Conservation (phyloP, 73 alveolate species). For the Paramecium sonneborni region DNA sequence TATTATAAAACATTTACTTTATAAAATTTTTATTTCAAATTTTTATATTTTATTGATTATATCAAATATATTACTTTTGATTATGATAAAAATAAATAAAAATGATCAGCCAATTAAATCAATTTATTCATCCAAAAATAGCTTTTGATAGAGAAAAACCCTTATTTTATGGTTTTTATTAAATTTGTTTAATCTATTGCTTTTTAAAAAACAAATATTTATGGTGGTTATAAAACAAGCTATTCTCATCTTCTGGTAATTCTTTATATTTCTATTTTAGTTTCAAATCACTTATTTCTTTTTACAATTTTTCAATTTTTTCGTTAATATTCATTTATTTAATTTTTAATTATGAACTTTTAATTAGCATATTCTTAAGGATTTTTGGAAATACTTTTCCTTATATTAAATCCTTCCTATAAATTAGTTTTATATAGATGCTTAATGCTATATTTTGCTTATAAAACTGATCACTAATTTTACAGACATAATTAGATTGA, state of each 20-base stretch:
- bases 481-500: background rate
- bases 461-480: background rate
- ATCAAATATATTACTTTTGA: background rate
- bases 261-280: conserved; percentile 6
- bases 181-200: background rate
- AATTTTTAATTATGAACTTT: background rate
- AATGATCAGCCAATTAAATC: background rate
- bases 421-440: background rate
- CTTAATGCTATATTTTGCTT: background rate
- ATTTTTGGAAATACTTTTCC: background rate
- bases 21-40: background rate
- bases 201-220: conserved; percentile 11
- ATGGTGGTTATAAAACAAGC: background rate
- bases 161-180: background rate
- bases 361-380: background rate
- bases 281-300: conserved; percentile 4
- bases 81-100: background rate
- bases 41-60: background rate
- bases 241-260: background rate
- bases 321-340: conserved; percentile 42
- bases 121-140: background rate
- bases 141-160: conserved; percentile 47
- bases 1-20: background rate
- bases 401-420: background rate
- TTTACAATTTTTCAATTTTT: conserved; percentile 18